Evolutionary conservation across 768 basidiomycete species (phyloP).

Genomic region (Termitomyces sp.): DNA sequence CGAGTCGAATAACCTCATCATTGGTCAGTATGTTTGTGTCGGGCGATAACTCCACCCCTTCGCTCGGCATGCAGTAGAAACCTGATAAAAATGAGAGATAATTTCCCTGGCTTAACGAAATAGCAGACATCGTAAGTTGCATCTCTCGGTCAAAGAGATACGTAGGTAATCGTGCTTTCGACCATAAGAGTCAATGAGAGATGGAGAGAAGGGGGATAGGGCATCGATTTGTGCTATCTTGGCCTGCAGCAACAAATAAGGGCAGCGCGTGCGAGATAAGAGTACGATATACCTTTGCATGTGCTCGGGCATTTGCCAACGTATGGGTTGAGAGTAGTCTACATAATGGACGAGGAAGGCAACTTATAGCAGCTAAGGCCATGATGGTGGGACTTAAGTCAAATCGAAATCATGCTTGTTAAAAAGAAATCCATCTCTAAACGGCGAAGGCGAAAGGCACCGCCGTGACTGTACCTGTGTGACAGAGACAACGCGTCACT

Average conservation of each 20-base stretch:
- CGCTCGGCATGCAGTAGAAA: conserved; percentile 88
- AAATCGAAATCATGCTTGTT: conserved; percentile 2
- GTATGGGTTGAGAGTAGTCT: conserved; percentile 11
- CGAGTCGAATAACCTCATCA: conserved; percentile 69
- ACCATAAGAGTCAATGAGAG: conserved; percentile 60
- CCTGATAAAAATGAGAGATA: conserved; percentile 37
- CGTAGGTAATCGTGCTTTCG: conserved; percentile 83
- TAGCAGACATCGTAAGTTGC: conserved; percentile 74
- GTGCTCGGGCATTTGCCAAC: conserved; percentile 11
- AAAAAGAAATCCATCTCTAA: not conserved
- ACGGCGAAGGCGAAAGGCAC: not conserved
- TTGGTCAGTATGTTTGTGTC: conserved; percentile 64
- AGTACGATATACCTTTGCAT: conserved; percentile 12
- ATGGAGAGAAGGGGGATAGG: conserved; percentile 39
- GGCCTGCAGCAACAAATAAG: conserved; percentile 30
- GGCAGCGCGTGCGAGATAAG: not conserved
- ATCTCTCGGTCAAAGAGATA: conserved; percentile 81
- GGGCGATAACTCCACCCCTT: conserved; percentile 74
- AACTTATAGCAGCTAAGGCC: conserved; percentile 1
- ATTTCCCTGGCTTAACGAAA: not conserved
- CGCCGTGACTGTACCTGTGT: conserved; percentile 21
- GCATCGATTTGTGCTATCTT: conserved; percentile 53
- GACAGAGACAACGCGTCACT: conserved; percentile 40
- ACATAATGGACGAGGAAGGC: not conserved
- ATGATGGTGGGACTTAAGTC: conserved; percentile 3